Evolutionary conservation across 352 stramenopile genomes (phyloP).

Genomic region (Pythium dissotocum): DNA sequence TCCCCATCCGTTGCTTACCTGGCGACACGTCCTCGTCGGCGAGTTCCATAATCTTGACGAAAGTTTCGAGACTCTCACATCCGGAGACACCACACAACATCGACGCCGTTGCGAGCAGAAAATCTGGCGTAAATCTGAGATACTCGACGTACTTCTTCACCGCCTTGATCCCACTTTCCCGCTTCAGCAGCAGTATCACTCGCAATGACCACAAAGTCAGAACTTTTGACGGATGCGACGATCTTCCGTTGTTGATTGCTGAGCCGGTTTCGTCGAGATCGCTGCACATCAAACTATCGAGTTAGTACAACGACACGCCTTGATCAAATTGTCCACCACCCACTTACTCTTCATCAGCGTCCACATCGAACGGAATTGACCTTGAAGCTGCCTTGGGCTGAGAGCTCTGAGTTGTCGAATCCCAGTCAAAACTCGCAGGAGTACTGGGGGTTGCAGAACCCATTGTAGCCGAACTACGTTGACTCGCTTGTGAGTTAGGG

Average conservation of each 20-base stretch:
- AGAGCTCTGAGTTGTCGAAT: constrained; percentile 5
- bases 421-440: constrained; percentile 24
- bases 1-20: constrained; percentile 28
- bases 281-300: neutral
- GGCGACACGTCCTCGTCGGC: constrained; percentile 41
- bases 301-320: neutral
- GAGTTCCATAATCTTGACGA: constrained; percentile 56
- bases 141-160: constrained; percentile 46
- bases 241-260: neutral
- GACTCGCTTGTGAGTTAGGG: neutral
- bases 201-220: constrained; percentile 69
- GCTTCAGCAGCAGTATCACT: constrained; percentile 74
- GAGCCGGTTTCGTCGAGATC: neutral
- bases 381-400: neutral
- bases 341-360: constrained; percentile 20
- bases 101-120: constrained; percentile 56
- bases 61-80: constrained; percentile 54
- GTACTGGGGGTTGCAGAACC: constrained; percentile 4
- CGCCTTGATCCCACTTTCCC: constrained; percentile 63
- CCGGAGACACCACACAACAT: constrained; percentile 61
- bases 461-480: neutral
- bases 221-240: constrained; percentile 15
- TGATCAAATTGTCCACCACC: neutral
- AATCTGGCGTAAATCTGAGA: constrained; percentile 66
- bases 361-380: constrained; percentile 10